Evolutionary conservation across 352 stramenopile genomes (phyloP).

Genomic region (Blastocystis sp.): DNA sequence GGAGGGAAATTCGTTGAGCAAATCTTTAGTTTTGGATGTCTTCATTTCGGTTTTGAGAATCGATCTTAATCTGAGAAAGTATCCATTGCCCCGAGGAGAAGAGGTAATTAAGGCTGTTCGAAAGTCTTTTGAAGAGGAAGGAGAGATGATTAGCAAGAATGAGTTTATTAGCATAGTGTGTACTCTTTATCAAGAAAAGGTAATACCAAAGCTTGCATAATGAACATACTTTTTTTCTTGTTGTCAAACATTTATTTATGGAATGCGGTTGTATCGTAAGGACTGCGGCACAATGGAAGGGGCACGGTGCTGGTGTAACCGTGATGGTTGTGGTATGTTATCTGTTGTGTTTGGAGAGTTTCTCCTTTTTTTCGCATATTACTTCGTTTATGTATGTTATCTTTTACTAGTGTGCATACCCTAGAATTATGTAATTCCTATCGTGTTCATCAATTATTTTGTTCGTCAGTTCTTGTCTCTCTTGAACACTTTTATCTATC

Average conservation of each 20-base stretch:
- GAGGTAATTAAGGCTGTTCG: neutral
- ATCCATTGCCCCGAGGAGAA: neutral
- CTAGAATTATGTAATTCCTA: slow-evolving; percentile 11
- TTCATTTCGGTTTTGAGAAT: neutral
- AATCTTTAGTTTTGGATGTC: neutral
- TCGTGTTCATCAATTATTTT: neutral
- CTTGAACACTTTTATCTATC: slow-evolving; percentile 25
- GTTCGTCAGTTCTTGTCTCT: neutral
- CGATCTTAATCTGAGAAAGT: neutral
- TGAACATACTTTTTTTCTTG: too few species aligned
- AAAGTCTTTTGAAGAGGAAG: neutral
- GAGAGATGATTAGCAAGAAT: neutral
- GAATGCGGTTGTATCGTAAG: neutral
- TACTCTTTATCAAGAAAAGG: neutral
- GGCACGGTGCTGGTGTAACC: slow-evolving; percentile 10
- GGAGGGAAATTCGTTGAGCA: neutral
- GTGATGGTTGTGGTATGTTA: slow-evolving; percentile 12
- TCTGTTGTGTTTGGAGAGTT: slow-evolving; percentile 1
- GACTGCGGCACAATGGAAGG: slow-evolving; percentile 17
- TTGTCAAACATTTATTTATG: neutral
- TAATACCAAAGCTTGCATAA: neutral
- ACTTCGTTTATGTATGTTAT: neutral
- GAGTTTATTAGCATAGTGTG: neutral
- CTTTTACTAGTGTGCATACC: neutral
- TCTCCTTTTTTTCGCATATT: slow-evolving; percentile 5